These are phyloP conservation scores for Acanthamoeba sp. DNA, from an alignment of 208 protist genomes.

Conservation along the genomic window DNA sequence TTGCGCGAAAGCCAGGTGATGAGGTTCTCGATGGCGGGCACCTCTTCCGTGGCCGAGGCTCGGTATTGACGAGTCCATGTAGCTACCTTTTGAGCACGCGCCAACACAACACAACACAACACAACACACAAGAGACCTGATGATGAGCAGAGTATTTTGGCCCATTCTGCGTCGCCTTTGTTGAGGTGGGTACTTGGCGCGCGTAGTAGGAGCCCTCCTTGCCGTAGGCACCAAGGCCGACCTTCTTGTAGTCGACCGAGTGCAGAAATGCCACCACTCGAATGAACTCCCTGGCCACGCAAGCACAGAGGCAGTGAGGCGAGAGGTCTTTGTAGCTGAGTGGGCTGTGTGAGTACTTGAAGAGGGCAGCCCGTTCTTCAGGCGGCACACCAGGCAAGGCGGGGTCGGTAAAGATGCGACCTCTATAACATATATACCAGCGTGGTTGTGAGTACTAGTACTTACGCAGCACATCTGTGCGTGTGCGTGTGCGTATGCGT, in stretches of 20 bases:
- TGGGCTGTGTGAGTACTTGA: not conserved
- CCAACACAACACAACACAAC: not conserved
- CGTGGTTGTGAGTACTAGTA: not conserved
- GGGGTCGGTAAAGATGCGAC: slow-evolving; percentile 32
- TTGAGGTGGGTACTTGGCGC: slow-evolving; percentile 47
- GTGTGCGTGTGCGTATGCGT: too few species aligned
- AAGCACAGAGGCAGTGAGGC: not conserved
- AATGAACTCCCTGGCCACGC: not conserved
- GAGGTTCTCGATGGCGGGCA: slow-evolving; percentile 80
- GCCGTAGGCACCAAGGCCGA: slow-evolving; percentile 79
- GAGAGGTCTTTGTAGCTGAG: not conserved
- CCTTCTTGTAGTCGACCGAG: slow-evolving; percentile 73
- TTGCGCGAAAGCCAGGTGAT: slow-evolving; percentile 84
- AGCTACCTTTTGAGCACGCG: not conserved
- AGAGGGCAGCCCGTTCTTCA: not conserved
- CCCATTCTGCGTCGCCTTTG: too few species aligned
- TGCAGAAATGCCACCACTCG: slow-evolving; percentile 75
- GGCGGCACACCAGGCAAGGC: not conserved
- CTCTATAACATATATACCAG: not conserved
- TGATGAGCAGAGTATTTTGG: too few species aligned
- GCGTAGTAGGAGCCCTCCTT: slow-evolving; percentile 60
- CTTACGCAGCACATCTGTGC: too few species aligned
- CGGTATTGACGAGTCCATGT: slow-evolving; percentile 84
- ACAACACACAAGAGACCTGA: not conserved
- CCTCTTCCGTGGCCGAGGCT: slow-evolving; percentile 75